Conservation (phyloP, 2,329 filamentous ascomycete species). For the Pyrenochaeta sp. region DNA sequence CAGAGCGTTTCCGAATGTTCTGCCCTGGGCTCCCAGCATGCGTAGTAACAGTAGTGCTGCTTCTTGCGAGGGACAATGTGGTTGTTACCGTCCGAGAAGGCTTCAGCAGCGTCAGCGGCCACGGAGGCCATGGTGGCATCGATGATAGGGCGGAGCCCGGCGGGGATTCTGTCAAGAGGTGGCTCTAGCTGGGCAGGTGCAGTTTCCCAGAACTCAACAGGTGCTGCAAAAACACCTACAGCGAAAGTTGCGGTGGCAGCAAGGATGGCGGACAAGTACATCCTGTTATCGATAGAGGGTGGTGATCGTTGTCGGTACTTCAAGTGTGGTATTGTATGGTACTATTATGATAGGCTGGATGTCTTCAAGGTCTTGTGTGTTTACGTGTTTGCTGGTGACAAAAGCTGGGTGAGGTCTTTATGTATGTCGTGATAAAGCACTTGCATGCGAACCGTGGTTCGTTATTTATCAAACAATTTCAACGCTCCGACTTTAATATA, state of each 20-base stretch:
- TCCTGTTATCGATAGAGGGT: not conserved
- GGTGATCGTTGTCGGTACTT: not conserved
- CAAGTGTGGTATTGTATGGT: too few relatives aligned
- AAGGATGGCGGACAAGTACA: not conserved
- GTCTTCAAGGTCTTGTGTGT: too few relatives aligned
- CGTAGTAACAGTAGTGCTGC: not conserved
- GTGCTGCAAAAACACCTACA: not conserved
- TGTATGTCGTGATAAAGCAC: too few relatives aligned
- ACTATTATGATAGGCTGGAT: too few relatives aligned
- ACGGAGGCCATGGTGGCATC: not conserved
- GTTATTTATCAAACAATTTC: too few relatives aligned
- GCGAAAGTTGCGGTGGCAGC: not conserved
- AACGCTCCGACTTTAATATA: too few relatives aligned
- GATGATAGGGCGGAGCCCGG: not conserved
- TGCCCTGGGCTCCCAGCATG: not conserved
- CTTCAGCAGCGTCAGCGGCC: too few relatives aligned
- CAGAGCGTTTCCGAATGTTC: not conserved
- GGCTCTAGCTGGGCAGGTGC: too few relatives aligned
- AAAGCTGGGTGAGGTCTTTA: too few relatives aligned
- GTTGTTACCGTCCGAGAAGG: too few relatives aligned
- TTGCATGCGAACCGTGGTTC: too few relatives aligned
- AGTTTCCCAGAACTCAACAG: not conserved
- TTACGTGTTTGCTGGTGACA: too few relatives aligned
- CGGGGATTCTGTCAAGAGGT: not conserved
- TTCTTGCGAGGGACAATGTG: not conserved